Base-by-base conservation (phyloP, 306 rosid species). In the Ormosia emarginata region DNA sequence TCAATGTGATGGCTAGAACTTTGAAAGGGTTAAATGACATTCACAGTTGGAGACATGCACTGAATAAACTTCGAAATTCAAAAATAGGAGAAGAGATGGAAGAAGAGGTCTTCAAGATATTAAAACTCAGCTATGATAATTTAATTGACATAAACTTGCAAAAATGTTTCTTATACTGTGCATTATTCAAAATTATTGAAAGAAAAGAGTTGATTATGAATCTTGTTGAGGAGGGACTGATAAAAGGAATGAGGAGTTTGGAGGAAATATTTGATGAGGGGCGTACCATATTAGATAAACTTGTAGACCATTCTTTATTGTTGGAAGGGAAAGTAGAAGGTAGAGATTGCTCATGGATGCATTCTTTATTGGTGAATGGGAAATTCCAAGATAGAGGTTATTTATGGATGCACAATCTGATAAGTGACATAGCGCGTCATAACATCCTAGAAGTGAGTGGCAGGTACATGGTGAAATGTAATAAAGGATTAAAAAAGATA, bases 101-200 rank as follows among this genome's bases (percentile, higher is more conserved):
- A 50, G 43, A 11, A 18, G 71, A 49, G 24, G 74, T 84, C 17
- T 78, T 81, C 30, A 3, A 63, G 11, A 36, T 72, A 10, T 47
- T 87, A 53, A 67, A 52, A 61, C 44, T 55, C 5, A 84, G 90
- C 63, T 84, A 77, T 39, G 37, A 65, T 2, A 33, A 56, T 39
- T 77, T 84, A 58, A 24, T 44, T 0, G 82, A 84, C 11, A 3
- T 30, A 2, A n/a, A 52, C 65, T 24, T 78, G 9, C 72, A 74
- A 59, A 0, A 15, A 2, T 84, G 84, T 67, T 74, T 84, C 74
- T 50, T 84, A 7, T 41, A 37, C 3, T 74, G 65, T 58, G 71
- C 80, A 1, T 29, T 83, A 14, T 71, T 1, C 64, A 77, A 49
- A 81, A 11, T 1, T 24, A 24, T 71, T 43, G 32, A 1, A n/a